These are phyloP conservation scores for Penicillium sp. DNA, from an alignment of 2,329 filamentous ascomycete species.

Conservation along the genomic window DNA sequence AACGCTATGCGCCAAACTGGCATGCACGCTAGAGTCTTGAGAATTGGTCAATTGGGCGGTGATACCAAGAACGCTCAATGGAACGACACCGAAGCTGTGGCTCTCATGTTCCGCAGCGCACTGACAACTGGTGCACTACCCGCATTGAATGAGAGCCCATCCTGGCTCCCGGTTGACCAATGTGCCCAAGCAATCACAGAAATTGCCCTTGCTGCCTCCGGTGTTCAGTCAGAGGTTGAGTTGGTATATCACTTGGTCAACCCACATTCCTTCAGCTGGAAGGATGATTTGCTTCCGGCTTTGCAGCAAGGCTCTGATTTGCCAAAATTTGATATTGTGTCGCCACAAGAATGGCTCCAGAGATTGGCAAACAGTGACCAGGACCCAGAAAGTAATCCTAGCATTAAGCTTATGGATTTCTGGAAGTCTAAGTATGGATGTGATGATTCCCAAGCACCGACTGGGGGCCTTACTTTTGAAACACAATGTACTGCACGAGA, in stretches of 20 bases:
- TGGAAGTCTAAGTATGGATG: constrained; percentile 51
- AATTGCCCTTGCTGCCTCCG: constrained; percentile 29
- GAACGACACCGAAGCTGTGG: constrained; percentile 44
- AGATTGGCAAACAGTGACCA: constrained; percentile 44
- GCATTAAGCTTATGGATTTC: constrained; percentile 55
- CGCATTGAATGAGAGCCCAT: constrained; percentile 43
- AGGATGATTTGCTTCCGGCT: constrained; percentile 34
- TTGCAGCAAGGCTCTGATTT: constrained; percentile 27
- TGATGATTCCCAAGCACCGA: background rate
- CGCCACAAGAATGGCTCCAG: constrained; percentile 34
- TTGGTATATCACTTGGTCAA: constrained; percentile 57
- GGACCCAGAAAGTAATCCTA: constrained; percentile 52
- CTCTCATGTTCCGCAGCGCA: constrained; percentile 53
- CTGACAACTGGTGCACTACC: constrained; percentile 48
- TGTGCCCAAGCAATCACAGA: constrained; percentile 34
- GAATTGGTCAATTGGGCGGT: constrained; percentile 39
- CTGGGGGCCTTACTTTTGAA: constrained; percentile 11
- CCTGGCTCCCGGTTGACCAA: constrained; percentile 49
- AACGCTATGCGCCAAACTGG: constrained; percentile 28
- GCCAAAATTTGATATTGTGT: constrained; percentile 34
- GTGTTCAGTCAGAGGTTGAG: constrained; percentile 20
- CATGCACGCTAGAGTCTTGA: constrained; percentile 32
- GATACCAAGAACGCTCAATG: constrained; percentile 29
- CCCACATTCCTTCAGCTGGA: constrained; percentile 40
- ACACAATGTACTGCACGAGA: constrained; percentile 16